A percentile compares a stretch with the other conserved stretches of the same genome.
Evolutionary conservation across 2,329 filamentous ascomycete genomes (phyloP).

Genomic region (Stachybotrys chlorohalonatus): DNA sequence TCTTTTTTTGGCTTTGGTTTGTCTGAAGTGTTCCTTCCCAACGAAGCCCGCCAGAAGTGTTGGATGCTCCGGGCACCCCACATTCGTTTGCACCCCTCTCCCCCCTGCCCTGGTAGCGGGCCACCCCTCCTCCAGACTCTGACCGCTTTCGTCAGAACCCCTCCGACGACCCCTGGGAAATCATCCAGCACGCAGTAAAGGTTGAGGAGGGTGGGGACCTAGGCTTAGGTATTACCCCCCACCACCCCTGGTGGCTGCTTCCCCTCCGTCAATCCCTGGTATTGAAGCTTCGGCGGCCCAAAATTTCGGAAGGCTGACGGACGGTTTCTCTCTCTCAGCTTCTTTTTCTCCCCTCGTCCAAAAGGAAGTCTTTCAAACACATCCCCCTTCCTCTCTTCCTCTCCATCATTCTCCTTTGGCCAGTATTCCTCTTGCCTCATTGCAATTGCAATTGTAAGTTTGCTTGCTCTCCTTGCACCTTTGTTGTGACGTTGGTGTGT

Average conservation of each 20-base stretch:
- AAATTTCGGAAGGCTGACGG: constrained; percentile 15
- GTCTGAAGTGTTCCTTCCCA: neutral
- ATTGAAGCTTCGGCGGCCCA: constrained; percentile 13
- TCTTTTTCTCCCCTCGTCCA: constrained; percentile 13
- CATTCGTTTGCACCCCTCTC: neutral
- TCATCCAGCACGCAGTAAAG: neutral
- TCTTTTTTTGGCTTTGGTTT: neutral
- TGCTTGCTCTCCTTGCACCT: neutral
- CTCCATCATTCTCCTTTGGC: neutral
- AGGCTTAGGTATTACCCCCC: neutral
- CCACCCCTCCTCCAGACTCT: neutral
- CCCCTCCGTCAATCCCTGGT: constrained; percentile 2
- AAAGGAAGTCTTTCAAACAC: constrained; percentile 5
- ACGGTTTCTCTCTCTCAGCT: constrained; percentile 10
- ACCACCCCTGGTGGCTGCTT: neutral
- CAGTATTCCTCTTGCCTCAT: constrained; percentile 1
- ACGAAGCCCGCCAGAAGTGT: neutral
- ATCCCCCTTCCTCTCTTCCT: constrained; percentile 8
- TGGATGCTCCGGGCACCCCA: neutral
- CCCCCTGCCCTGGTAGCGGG: neutral
- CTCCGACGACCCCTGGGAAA: neutral
- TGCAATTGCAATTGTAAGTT: neutral
- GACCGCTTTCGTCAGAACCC: neutral
- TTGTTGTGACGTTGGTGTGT: neutral
- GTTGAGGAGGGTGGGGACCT: neutral